A percentile compares a stretch with the other conserved stretches of the same genome.
Evolutionary conservation across 176 grass and related monocot genomes (phyloP).

Genomic region (Oryza glumipatula): DNA sequence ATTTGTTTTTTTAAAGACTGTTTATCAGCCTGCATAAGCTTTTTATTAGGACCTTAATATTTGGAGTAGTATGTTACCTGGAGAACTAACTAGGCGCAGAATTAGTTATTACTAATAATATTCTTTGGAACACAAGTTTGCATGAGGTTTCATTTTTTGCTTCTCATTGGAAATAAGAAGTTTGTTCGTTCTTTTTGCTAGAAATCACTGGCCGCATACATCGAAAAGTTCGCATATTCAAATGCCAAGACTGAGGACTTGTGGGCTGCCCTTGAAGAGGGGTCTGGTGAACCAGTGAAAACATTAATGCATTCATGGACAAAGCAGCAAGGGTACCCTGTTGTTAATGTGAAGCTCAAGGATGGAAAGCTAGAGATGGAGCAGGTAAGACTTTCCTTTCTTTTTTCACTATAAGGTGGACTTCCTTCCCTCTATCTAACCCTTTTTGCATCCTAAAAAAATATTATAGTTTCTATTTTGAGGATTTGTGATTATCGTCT

Average conservation of each 20-base stretch:
- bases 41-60: slow-evolving; percentile 17
- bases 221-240: slow-evolving; percentile 84
- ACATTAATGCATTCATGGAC: slow-evolving; percentile 96
- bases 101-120: slow-evolving; percentile 14
- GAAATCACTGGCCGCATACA: slow-evolving; percentile 86
- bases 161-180: slow-evolving; percentile 18
- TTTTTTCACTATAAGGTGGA: neutral
- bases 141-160: neutral
- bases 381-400: slow-evolving; percentile 52
- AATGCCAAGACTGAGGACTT: slow-evolving; percentile 98
- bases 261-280: slow-evolving; percentile 94
- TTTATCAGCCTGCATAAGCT: neutral
- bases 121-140: slow-evolving; percentile 15
- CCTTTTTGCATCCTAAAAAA: neutral
- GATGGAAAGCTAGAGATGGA: slow-evolving; percentile 72
- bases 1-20: neutral
- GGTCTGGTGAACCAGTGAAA: slow-evolving; percentile 83
- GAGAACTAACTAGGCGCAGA: neutral
- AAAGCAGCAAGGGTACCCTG: slow-evolving; percentile 96
- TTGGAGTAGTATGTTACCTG: slow-evolving; percentile 7
- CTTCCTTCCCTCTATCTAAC: neutral
- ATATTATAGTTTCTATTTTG: slow-evolving; percentile 15
- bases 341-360: slow-evolving; percentile 64
- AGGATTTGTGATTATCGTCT: slow-evolving; percentile 21
- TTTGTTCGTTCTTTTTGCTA: slow-evolving; percentile 50